These are phyloP conservation scores for Phaeosphaeria sp. DNA, from an alignment of 2,329 filamentous ascomycete genomes.

Conservation along the genomic window DNA sequence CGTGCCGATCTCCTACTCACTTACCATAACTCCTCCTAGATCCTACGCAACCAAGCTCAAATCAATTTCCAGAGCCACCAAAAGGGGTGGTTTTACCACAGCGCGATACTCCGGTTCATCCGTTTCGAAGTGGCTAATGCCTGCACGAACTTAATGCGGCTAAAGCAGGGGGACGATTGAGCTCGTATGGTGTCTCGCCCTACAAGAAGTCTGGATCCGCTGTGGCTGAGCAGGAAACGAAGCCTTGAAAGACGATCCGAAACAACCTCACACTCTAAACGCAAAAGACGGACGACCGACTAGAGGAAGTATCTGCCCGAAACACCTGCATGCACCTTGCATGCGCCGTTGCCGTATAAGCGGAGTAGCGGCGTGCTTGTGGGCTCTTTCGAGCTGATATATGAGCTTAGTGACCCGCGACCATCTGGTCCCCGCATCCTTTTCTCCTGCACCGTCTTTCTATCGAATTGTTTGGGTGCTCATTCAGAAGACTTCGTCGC, in stretches of 20 bases:
- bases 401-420: conserved; percentile 22
- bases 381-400: conserved; percentile 12
- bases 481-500: background rate
- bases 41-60: background rate
- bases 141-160: conserved; percentile 1
- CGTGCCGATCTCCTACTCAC: background rate
- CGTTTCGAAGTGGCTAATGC: conserved; percentile 11
- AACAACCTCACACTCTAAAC: background rate
- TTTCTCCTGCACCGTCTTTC: background rate
- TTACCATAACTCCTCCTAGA: background rate
- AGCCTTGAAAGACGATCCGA: background rate
- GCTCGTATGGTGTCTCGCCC: background rate
- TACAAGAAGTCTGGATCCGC: conserved; percentile 13
- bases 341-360: conserved; percentile 9
- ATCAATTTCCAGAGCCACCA: background rate
- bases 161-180: conserved; percentile 15
- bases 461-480: background rate
- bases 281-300: background rate
- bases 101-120: conserved; percentile 4
- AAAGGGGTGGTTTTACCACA: background rate
- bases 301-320: conserved; percentile 1
- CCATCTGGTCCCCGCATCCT: conserved; percentile 4
- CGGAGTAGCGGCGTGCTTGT: conserved; percentile 4
- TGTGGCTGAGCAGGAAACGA: conserved; percentile 24
- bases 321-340: background rate